Percentiles rank a stretch among this genome's conserved stretches.
These are phyloP conservation scores for Rubus parviflorus DNA, from an alignment of 306 rosid genomes.

Conservation along the genomic window DNA sequence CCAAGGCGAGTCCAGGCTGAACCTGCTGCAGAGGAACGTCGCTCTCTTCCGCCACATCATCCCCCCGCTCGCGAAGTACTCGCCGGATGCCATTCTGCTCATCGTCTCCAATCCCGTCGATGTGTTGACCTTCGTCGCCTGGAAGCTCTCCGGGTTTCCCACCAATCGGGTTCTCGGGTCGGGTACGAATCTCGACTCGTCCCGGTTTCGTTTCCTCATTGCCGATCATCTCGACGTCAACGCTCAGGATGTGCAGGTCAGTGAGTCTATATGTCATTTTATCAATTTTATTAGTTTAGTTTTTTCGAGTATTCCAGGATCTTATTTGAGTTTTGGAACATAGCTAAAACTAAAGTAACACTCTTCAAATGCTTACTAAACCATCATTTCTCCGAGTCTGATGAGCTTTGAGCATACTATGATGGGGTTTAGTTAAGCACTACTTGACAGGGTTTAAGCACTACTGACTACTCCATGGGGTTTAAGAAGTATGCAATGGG, in stretches of 20 bases:
- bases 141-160: constrained; percentile 91
- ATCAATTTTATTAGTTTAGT: neutral
- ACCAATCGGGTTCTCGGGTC: constrained; percentile 89
- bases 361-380: too few species aligned
- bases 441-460: neutral
- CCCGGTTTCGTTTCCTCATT: constrained; percentile 80
- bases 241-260: constrained; percentile 94
- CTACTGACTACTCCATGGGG: neutral
- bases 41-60: constrained; percentile 58
- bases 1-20: constrained; percentile 67
- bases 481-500: neutral
- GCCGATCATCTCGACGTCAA: constrained; percentile 94
- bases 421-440: too few species aligned
- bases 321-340: too few species aligned
- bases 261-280: neutral
- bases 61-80: constrained; percentile 58
- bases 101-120: constrained; percentile 90
- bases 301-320: too few species aligned
- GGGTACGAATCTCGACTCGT: constrained; percentile 91
- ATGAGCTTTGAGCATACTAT: too few species aligned
- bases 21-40: constrained; percentile 75
- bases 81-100: constrained; percentile 58
- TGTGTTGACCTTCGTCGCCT: constrained; percentile 70
- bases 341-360: too few species aligned
- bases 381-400: too few species aligned